These are phyloP conservation scores for Camellia japonica DNA, from an alignment of 148 eudicot genomes.

Conservation along the genomic window DNA sequence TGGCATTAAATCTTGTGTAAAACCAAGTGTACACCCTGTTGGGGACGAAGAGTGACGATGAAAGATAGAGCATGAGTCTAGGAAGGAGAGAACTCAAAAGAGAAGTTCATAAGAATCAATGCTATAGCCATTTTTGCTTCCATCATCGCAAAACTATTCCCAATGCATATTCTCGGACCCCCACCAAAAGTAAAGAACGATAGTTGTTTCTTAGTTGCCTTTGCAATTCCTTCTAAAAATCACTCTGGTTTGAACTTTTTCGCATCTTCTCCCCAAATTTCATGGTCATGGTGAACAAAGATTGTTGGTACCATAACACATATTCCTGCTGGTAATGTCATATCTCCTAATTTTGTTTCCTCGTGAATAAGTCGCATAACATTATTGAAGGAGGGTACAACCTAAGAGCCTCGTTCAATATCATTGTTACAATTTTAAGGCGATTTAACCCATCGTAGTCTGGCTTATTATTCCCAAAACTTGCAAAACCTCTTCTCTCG, in stretches of 20 bases:
- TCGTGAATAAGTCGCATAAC: conserved; percentile 9
- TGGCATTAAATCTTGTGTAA: conserved; percentile 20
- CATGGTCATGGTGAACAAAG: conserved; percentile 31
- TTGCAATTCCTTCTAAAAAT: conserved; percentile 46
- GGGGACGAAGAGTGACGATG: conserved; percentile 36
- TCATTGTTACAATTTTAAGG: conserved; percentile 39
- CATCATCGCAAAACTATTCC: conserved; percentile 45
- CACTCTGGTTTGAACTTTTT: conserved; percentile 57
- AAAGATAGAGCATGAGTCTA: conserved; percentile 52
- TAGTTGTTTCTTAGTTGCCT: conserved; percentile 34
- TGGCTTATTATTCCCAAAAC: background rate
- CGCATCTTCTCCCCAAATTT: conserved; percentile 59
- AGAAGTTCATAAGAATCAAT: conserved; percentile 36
- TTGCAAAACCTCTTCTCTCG: no score
- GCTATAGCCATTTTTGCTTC: conserved; percentile 47
- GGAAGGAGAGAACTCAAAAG: conserved; percentile 44
- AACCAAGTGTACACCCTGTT: conserved; percentile 45
- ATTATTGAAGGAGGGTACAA: conserved; percentile 35
- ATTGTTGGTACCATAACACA: conserved; percentile 24
- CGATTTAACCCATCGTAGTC: conserved; percentile 19
- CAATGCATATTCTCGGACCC: conserved; percentile 59
- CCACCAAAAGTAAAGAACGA: conserved; percentile 48
- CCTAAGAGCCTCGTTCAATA: conserved; percentile 47
- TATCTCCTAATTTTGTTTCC: conserved; percentile 34
- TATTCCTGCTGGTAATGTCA: conserved; percentile 35